phyloP scores from a whole-genome alignment of 2,329 filamentous ascomycete genomes.

The Sporothrix protearum region DNA sequence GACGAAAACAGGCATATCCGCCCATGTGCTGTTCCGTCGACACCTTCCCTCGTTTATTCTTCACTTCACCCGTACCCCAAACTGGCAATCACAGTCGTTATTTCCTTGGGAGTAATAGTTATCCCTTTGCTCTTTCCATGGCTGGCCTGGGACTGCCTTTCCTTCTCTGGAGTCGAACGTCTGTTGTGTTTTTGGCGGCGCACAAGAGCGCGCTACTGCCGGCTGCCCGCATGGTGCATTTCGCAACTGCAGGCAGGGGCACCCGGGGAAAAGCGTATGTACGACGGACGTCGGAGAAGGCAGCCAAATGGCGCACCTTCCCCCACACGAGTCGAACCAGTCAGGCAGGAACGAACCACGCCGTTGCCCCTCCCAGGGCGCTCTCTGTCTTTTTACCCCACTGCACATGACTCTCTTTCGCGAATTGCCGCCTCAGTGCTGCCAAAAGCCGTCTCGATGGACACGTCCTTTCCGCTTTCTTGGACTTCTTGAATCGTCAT shows the following conservation, averaged over 20 bases:
- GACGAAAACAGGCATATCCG: constrained; percentile 19
- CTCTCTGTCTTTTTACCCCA: background rate
- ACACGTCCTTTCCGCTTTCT: background rate
- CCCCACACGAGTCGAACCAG: background rate
- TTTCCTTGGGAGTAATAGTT: constrained; percentile 3
- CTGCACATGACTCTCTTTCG: background rate
- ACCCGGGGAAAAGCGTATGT: constrained; percentile 20
- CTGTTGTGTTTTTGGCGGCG: background rate
- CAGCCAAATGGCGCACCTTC: background rate
- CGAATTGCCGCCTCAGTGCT: too few species aligned
- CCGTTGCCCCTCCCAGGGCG: background rate
- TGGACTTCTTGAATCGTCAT: background rate
- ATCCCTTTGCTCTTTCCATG: background rate
- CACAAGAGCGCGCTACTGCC: constrained; percentile 11
- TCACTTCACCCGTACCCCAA: too few species aligned
- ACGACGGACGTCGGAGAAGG: constrained; percentile 22
- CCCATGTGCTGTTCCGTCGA: background rate
- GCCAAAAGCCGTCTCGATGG: constrained; percentile 2
- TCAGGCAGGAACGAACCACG: background rate
- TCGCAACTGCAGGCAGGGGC: constrained; percentile 1
- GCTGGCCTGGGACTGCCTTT: background rate
- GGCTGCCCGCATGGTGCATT: constrained; percentile 10
- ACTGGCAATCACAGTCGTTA: background rate
- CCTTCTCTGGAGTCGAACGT: background rate
- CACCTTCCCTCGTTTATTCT: background rate